phyloP scores from a whole-genome alignment of 1,284 basidiomycete species.

The Ganoderma boninense region DNA sequence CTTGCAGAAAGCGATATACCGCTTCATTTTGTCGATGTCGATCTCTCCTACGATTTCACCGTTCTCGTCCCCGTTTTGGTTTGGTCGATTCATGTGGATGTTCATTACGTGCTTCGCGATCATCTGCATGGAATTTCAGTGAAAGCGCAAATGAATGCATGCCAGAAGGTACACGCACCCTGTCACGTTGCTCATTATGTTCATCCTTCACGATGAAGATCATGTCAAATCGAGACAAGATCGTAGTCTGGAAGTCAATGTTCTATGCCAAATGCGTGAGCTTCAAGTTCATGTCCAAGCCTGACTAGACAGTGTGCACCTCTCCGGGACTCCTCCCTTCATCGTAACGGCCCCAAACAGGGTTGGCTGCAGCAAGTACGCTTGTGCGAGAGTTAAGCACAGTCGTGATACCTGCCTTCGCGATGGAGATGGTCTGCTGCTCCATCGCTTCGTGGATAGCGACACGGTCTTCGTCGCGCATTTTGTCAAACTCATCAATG shows the following conservation, averaged over 20 bases:
- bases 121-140: slow-evolving; percentile 57
- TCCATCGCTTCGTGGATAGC: slow-evolving; percentile 99
- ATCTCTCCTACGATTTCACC: slow-evolving; percentile 89
- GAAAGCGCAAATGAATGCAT: neutral
- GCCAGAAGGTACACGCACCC: slow-evolving; percentile 56
- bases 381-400: slow-evolving; percentile 97
- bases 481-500: slow-evolving; percentile 99
- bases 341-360: slow-evolving; percentile 98
- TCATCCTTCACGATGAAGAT: slow-evolving; percentile 99
- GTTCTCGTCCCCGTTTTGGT: slow-evolving; percentile 65
- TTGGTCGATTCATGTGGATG: slow-evolving; percentile 95
- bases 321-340: slow-evolving; percentile 98
- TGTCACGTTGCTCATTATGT: slow-evolving; percentile 94
- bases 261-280: slow-evolving; percentile 60
- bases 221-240: slow-evolving; percentile 99
- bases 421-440: slow-evolving; percentile 99
- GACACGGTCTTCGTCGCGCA: slow-evolving; percentile 98
- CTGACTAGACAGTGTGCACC: slow-evolving; percentile 49
- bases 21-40: slow-evolving; percentile 98
- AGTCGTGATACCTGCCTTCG: slow-evolving; percentile 99
- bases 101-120: slow-evolving; percentile 99
- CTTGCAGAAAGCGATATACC: slow-evolving; percentile 97
- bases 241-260: slow-evolving; percentile 99
- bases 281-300: neutral
- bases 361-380: slow-evolving; percentile 98